Conservation (phyloP, 768 basidiomycete genomes). For the Strobilomyces echinocephalus region DNA sequence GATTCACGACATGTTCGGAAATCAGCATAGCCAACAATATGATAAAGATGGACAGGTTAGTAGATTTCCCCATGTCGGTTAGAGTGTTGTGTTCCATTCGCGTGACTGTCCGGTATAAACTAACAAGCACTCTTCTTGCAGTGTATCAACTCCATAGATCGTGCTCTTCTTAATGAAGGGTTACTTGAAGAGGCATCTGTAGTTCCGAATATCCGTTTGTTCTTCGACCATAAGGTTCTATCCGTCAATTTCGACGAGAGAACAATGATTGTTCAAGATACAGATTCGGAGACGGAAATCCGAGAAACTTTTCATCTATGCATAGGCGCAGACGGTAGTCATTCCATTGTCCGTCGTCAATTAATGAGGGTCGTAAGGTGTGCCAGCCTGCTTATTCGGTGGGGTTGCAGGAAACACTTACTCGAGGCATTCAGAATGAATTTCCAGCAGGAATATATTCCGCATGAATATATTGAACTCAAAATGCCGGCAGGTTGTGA, state of each 20-base stretch:
- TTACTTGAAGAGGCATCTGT: constrained; percentile 74
- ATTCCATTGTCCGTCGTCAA: constrained; percentile 86
- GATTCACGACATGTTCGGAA: constrained; percentile 78
- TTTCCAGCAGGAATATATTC: constrained; percentile 92
- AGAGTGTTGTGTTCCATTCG: constrained; percentile 11
- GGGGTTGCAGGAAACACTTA: constrained; percentile 12
- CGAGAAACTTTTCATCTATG: constrained; percentile 68
- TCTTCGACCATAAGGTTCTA: constrained; percentile 79
- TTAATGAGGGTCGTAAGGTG: constrained; percentile 94
- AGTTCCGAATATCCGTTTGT: constrained; percentile 56
- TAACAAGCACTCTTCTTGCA: constrained; percentile 35
- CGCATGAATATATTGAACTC: constrained; percentile 93
- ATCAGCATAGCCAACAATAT: constrained; percentile 78
- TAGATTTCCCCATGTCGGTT: constrained; percentile 19
- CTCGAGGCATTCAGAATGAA: constrained; percentile 64
- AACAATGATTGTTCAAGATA: constrained; percentile 49
- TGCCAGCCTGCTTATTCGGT: constrained; percentile 25
- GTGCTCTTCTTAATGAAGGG: constrained; percentile 79
- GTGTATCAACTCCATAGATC: constrained; percentile 94
- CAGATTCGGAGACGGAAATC: constrained; percentile 38
- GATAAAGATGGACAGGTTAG: constrained; percentile 84
- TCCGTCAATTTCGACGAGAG: constrained; percentile 70
- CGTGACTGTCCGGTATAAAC: constrained; percentile 20
- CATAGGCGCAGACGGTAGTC: constrained; percentile 91
- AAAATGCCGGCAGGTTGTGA: constrained; percentile 83